Base-by-base conservation (phyloP, 23 red algal genomes). In the Gracilaria gracilis region DNA sequence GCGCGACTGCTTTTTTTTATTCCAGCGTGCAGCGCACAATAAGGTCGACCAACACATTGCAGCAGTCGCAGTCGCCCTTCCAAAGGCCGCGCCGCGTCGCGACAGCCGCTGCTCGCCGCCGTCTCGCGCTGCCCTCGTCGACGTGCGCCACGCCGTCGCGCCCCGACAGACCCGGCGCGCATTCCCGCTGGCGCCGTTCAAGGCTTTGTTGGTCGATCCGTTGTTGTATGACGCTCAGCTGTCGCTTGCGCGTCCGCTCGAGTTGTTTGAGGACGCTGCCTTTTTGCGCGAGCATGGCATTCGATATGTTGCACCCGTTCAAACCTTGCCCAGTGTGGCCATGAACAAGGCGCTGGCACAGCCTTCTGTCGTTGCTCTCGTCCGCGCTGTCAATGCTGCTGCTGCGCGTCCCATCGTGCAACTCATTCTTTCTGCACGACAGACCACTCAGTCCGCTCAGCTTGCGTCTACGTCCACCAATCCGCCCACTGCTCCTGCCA, bases 201-300 rank as follows among this genome's bases (percentile, higher is more conserved):
- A 46, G 42, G 42, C 42, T 4, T 11, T 93, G 34, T 37, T 93
- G 29, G 67, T 93, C 48, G 90, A 93, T 46, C 20, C 37, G 9
- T 50, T 38, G 37, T 34, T 93, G 32, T 93, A 71, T 71, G 75
- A 82, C 50, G 29, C 67, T 6, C 67, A 73, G 23, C 90, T 85
- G 23, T 85, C 90, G 3, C 33, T 86, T 23, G 81, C 69, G 47
- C 77, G 73, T 29, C 81, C 90, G 49, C 90, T 93, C 67, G 90
- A 93, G 79, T 51, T 93, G 8, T 93, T 93, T 55, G 37, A 81
- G 14, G 90, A 93, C 42, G 66, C 66, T 8, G 62, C 90, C 16
- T 93, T 85, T 27, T 72, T 93, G 31, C 69, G 54, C 31, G 81
- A 85, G 55, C 90, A 86, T 32, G 81, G 90, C 24, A 61, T 86